Evolutionary conservation across 2,329 filamentous ascomycete genomes (phyloP), one percentile per base, ranked within the genome.

Genomic region (Cylindrodendrum hubeiense): DNA sequence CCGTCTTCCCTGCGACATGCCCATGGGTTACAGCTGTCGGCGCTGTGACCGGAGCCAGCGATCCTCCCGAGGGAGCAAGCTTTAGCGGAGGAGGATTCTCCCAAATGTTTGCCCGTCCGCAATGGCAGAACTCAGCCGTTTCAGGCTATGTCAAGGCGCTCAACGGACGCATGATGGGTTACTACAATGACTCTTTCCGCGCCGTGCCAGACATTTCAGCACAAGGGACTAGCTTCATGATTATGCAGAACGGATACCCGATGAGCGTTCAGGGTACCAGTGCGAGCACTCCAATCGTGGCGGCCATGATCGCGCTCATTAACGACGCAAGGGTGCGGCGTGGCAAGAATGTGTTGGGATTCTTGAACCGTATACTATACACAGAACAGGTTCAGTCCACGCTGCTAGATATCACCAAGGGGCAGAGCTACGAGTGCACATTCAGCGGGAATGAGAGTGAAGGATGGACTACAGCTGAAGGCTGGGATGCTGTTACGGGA

Each of bases 1-100:
- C 89, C 1, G 85, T 83, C 5, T 93, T 93, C 77, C 91, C 91
- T 0, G 86, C 86, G 0, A 85, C 86, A 0, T 93, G 91, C 70
- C 91, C 90, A 0, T 93, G 87, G 76, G 86, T 93, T 6, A 93
- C 91, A 0, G 80, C 85, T 2, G 86, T 93, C 1, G 91, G 91
- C 7, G 90, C 87, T 1, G 90, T 88, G 2, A 73, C 66, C 39
- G 79, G 79, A 67, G 68, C 68, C 2, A 69, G 70, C 4, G 74
- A 78, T 4, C 81, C 81, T 1, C 79, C 84, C 13, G 74, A 69
- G 3, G 85, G 80, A 3, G 81, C 84, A 2, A 68, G 68, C n/a
- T 85, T 83, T 71, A 85, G 82, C 57, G 79, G 81, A 3, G 85
- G 86, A 8, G 86, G 86, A 4, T 88, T 88, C 76, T 86, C 83